Base-by-base conservation (phyloP, 1,139 yeast genomes). In the Debaryomyces subglobosus region DNA sequence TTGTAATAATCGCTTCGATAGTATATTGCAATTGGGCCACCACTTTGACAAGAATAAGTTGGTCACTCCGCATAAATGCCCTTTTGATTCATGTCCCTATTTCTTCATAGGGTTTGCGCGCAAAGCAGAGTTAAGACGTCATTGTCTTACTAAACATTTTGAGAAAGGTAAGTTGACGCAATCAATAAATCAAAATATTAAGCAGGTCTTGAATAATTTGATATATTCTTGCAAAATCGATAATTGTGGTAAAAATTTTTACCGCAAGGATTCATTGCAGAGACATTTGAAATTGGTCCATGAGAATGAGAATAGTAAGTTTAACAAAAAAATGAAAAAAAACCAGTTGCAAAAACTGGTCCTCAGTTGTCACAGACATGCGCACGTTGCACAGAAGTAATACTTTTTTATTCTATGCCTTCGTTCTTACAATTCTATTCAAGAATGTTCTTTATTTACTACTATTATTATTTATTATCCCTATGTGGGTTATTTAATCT, bases 111-210 rank as follows among this genome's bases (percentile, higher is more conserved):
- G 91, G 0, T 71, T 82, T 46, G 79, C 81, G 35, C 78, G 85
- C 48, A 70, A 79, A 45, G 82, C 84, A 4, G 87, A 84, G 54
- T 74, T 85, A 51, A 70, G 80, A 51, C 78, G 89, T 50, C 91
- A 86, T 56, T 77, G 82, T 52, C 77, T 80, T 29, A 71, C 78
- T 36, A 85, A 83, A 54, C 91, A 86, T 58, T 53, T 60, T 39
- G 51, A 49, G 25, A 48, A 51, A 25, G 62, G 60, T 10, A 46
- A 55, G 37, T 58, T 67, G 10, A 50, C 53, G 25, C 53, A 57
- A 10, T 60, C 57, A 37, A 58, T 47, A 45, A 39, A 45, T 18
- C 49, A 50, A 35, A 53, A 52, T 43, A 41, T 51, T 21, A 43
- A 43, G 25, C 39, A 49, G 18, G 51, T 52, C 23, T 50, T 58